Percentiles rank a stretch among this genome's conserved stretches.
These are phyloP conservation scores for Paracoccidioides brasiliensis DNA, from an alignment of 2,329 filamentous ascomycete species.

Conservation along the genomic window DNA sequence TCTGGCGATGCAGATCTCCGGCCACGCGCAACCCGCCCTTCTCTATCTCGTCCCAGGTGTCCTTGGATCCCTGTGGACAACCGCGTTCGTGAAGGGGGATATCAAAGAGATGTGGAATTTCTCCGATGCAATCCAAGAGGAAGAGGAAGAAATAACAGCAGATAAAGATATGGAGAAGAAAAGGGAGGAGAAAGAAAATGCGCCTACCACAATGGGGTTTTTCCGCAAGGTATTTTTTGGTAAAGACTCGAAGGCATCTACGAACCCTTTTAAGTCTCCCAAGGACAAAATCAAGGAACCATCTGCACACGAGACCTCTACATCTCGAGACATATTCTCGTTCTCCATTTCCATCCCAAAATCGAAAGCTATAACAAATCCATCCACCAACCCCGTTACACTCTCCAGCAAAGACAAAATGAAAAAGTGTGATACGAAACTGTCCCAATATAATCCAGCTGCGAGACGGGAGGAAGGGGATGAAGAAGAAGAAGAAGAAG, in stretches of 20 bases:
- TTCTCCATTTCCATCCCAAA: not conserved
- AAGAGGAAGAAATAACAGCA: constrained; percentile 19
- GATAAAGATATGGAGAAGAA: constrained; percentile 26
- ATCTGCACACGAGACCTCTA: constrained; percentile 31
- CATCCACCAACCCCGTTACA: not conserved
- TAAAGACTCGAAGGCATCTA: not conserved
- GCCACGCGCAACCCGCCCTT: constrained; percentile 77
- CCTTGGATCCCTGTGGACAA: constrained; percentile 59
- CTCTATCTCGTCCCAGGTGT: constrained; percentile 87
- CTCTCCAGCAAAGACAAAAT: not conserved
- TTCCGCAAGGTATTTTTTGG: not conserved
- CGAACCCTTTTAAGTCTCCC: not conserved
- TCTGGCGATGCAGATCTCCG: constrained; percentile 60
- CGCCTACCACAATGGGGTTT: not conserved
- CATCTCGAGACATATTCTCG: constrained; percentile 5
- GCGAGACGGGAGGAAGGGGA: not conserved
- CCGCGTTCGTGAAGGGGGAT: constrained; percentile 59
- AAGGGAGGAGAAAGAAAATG: constrained; percentile 29
- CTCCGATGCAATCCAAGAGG: constrained; percentile 49
- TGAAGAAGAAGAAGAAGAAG: not conserved
- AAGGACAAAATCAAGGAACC: constrained; percentile 26
- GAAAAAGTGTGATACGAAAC: not conserved
- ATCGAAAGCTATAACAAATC: too few species aligned
- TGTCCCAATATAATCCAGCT: not conserved
- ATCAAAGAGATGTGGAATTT: constrained; percentile 65